phyloP scores from a whole-genome alignment of 2,329 filamentous ascomycete genomes.

The Monilinia polystroma region DNA sequence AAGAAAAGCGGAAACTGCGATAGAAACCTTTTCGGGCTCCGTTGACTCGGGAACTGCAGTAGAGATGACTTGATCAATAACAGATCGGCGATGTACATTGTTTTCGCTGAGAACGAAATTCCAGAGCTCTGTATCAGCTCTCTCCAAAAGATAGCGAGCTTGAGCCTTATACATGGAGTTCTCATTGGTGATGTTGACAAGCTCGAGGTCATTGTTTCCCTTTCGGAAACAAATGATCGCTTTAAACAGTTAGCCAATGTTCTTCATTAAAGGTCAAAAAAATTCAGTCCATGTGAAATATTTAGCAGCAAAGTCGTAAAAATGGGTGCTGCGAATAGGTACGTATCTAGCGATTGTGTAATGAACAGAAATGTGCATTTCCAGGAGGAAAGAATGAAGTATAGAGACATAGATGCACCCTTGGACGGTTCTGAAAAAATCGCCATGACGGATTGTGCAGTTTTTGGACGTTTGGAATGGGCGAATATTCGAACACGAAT shows the following conservation, averaged over 20 bases:
- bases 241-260: constrained; percentile 4
- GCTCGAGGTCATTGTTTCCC: constrained; percentile 94
- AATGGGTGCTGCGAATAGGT: neutral
- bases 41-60: constrained; percentile 91
- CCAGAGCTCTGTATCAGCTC: constrained; percentile 90
- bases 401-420: neutral
- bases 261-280: neutral
- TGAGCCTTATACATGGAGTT: constrained; percentile 99
- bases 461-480: no score
- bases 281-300: neutral
- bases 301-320: neutral
- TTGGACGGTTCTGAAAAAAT: neutral
- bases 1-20: constrained; percentile 91
- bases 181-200: constrained; percentile 97
- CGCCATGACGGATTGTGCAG: neutral
- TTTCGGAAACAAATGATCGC: constrained; percentile 80
- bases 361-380: neutral
- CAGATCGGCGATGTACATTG: constrained; percentile 89
- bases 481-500: neutral
- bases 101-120: constrained; percentile 90
- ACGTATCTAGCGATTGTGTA: neutral
- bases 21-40: constrained; percentile 90
- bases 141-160: constrained; percentile 88
- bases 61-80: constrained; percentile 94
- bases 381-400: neutral